These are phyloP conservation scores for Magnusiomyces clavatus DNA, from an alignment of 1,139 yeast genomes.

Conservation along the genomic window DNA sequence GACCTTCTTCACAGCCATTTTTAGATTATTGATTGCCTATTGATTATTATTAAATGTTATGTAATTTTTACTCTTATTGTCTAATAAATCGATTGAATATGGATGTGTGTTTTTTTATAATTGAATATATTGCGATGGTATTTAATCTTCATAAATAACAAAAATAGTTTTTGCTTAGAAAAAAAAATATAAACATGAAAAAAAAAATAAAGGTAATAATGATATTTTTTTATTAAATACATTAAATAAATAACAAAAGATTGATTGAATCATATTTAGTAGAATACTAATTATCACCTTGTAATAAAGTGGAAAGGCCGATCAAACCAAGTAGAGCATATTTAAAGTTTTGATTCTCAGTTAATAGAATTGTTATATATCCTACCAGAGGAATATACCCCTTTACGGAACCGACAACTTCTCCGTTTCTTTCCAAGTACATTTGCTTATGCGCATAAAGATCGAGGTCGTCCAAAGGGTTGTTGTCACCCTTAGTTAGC, in stretches of 20 bases:
- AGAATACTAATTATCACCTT: constrained; percentile 25
- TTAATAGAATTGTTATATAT: constrained; percentile 79
- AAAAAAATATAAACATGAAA: neutral
- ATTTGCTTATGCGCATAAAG: constrained; percentile 70
- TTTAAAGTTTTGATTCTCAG: constrained; percentile 79
- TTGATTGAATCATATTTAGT: neutral
- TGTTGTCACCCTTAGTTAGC: constrained; percentile 94
- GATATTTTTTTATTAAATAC: neutral
- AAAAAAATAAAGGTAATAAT: neutral
- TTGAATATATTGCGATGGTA: no score
- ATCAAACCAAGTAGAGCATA: constrained; percentile 61
- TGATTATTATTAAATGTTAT: no score
- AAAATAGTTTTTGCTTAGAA: neutral
- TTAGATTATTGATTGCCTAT: no score
- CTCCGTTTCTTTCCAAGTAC: constrained; percentile 67
- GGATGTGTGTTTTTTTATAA: no score
- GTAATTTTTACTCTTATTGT: no score
- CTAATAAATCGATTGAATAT: no score
- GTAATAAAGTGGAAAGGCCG: constrained; percentile 40
- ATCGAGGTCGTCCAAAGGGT: constrained; percentile 83
- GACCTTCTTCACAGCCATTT: no score
- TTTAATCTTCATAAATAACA: no score
- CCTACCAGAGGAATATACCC: constrained; percentile 91
- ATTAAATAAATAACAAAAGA: no score
- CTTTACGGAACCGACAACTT: constrained; percentile 83